Percentiles rank a stretch among this genome's conserved stretches.
These are phyloP conservation scores for Ustilago hordei DNA, from an alignment of 1,284 basidiomycete species.

Conservation along the genomic window DNA sequence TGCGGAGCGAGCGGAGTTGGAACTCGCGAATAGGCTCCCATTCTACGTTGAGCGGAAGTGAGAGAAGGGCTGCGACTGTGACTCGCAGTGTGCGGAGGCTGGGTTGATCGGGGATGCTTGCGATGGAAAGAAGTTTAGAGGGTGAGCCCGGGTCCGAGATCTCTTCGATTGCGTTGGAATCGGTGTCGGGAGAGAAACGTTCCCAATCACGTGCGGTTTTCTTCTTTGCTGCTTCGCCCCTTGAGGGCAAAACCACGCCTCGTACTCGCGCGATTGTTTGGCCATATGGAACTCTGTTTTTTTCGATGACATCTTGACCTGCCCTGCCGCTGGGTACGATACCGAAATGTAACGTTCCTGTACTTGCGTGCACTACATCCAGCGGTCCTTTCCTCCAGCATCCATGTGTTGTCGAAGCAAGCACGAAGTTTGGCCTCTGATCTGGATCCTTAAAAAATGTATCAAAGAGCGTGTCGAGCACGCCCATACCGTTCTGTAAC, in stretches of 20 bases:
- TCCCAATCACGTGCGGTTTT: constrained; percentile 38
- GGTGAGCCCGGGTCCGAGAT: constrained; percentile 23
- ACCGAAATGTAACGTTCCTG: constrained; percentile 81
- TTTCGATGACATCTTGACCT: constrained; percentile 27
- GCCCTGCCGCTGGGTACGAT: constrained; percentile 77
- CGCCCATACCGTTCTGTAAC: constrained; percentile 89
- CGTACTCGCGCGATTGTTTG: constrained; percentile 27
- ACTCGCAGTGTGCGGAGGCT: constrained; percentile 46
- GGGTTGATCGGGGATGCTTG: constrained; percentile 52
- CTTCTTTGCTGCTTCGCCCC: neutral
- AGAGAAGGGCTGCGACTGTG: constrained; percentile 59
- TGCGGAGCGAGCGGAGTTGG: constrained; percentile 80
- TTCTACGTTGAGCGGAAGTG: constrained; percentile 63
- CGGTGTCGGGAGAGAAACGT: constrained; percentile 28
- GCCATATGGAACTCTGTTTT: constrained; percentile 21
- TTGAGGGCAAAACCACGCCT: constrained; percentile 3
- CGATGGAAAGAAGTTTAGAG: constrained; percentile 44
- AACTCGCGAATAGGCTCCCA: constrained; percentile 81
- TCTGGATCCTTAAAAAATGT: constrained; percentile 80
- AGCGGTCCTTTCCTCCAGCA: constrained; percentile 72
- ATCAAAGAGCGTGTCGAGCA: constrained; percentile 82
- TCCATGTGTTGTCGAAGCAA: constrained; percentile 86
- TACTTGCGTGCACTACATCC: constrained; percentile 79
- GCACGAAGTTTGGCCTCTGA: constrained; percentile 84
- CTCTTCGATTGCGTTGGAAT: constrained; percentile 7